A percentile compares a stretch with the other conserved stretches of the same genome.
These are phyloP conservation scores for Microcyclosporella mali DNA, from an alignment of 2,329 filamentous ascomycete species.

Conservation along the genomic window DNA sequence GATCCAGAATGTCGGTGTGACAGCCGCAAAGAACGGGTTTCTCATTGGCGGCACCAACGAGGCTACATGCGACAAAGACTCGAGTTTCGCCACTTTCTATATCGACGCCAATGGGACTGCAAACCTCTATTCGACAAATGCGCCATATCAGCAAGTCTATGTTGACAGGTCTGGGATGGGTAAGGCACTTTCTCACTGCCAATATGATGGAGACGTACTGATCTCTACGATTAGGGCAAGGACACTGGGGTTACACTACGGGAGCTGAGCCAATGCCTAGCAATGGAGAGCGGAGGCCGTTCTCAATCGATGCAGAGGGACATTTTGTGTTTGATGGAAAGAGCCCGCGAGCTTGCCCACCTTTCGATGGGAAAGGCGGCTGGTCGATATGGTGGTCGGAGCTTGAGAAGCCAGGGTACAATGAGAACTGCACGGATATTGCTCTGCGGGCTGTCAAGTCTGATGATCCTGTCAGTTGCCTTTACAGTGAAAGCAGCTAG, in stretches of 20 bases:
- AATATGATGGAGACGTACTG: background rate
- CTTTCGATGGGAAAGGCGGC: background rate
- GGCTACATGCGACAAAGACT: constrained; percentile 8
- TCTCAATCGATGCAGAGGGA: constrained; percentile 6
- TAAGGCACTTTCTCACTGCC: background rate
- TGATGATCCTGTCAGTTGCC: constrained; percentile 7
- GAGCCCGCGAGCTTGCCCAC: constrained; percentile 10
- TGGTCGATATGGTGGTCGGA: constrained; percentile 11
- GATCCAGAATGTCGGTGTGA: constrained; percentile 18
- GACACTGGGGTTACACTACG: constrained; percentile 9
- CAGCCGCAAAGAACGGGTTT: constrained; percentile 9
- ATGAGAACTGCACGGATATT: constrained; percentile 8
- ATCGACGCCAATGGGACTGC: constrained; percentile 3
- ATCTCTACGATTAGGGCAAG: background rate
- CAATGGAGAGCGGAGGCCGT: constrained; percentile 5
- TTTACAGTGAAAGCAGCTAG: constrained; percentile 2
- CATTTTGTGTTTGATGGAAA: constrained; percentile 10
- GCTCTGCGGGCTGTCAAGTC: constrained; percentile 6
- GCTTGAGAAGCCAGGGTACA: constrained; percentile 6
- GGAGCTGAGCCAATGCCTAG: constrained; percentile 4
- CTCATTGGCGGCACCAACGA: constrained; percentile 15
- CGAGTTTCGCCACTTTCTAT: constrained; percentile 9
- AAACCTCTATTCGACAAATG: constrained; percentile 8
- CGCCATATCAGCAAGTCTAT: constrained; percentile 11
- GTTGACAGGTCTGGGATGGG: constrained; percentile 14